Evolutionary conservation across 441 rosid species (phyloP), one percentile per base, ranked within the genome.

Genomic region (Adansonia madagascariensis): DNA sequence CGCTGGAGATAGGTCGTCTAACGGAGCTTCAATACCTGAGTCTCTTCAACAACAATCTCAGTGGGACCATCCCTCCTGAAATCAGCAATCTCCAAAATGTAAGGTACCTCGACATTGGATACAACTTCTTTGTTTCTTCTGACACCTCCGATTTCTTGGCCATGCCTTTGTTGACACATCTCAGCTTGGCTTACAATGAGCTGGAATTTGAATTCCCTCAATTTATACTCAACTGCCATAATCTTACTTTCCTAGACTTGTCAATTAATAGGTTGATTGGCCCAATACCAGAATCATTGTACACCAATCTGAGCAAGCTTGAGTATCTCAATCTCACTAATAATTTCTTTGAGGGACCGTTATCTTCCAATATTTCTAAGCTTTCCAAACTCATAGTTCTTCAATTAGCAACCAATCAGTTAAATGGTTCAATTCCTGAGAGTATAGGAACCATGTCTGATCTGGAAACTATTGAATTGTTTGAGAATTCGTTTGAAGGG

Each of bases 231-330:
- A 44, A 22, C 39, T 90, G 85, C 74, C 80, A 9, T 63, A 89
- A 88, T 75, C 82, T 89, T 81, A 86, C 83, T 1, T 87, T 73
- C 81, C 86, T 90, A 4, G 93, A 92, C 78, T 80, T 90, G 84
- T 89, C 94, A 0, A 0, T 12, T 8, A 92, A 92, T 79, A 5
- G 35, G 0, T 81, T 90, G 5, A 79, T 80, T 0, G 90, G 92
- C 2, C 8, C 8, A 27, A 78, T 89, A 52, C 90, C 93, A 0
- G 89, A 87, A 63, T 71, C 78, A 62, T 74, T 80, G 4, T 91
- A 72, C 64, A 60, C 80, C 75, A 85, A 88, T 81, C 85, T 91
- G 4, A 84, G 78, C 47, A 86, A 81, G 53, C 83, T 90, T 73
- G 82, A 81, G 43, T 78, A 72, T 60, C 87, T 91, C 22, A 86